These are phyloP conservation scores for Clarireedia monteithiana DNA, from an alignment of 2,329 filamentous ascomycete genomes.

Conservation along the genomic window DNA sequence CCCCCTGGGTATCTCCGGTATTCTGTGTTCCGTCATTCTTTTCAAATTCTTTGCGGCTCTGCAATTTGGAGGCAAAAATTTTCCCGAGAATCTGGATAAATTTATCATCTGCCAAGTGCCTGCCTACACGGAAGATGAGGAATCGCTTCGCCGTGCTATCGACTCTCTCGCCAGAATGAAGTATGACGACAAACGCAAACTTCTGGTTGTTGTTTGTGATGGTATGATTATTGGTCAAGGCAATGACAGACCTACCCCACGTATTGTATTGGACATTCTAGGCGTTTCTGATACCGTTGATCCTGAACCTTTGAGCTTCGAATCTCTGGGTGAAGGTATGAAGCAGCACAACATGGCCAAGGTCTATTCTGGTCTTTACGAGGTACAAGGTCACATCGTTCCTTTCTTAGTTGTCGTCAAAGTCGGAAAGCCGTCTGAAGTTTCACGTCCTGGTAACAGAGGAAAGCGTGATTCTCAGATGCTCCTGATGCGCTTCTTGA, in stretches of 20 bases:
- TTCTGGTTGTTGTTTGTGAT: slow-evolving; percentile 87
- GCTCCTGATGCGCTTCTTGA: slow-evolving; percentile 97
- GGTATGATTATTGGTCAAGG: slow-evolving; percentile 99
- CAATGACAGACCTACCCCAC: slow-evolving; percentile 90
- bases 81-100: slow-evolving; percentile 95
- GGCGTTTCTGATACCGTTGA: slow-evolving; percentile 91
- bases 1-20: slow-evolving; percentile 72
- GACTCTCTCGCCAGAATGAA: slow-evolving; percentile 92
- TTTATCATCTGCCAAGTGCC: slow-evolving; percentile 98
- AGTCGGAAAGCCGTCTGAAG: slow-evolving; percentile 78
- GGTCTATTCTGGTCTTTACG: slow-evolving; percentile 94
- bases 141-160: slow-evolving; percentile 91
- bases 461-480: slow-evolving; percentile 99
- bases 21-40: slow-evolving; percentile 73
- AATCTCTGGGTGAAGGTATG: slow-evolving; percentile 87
- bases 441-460: slow-evolving; percentile 77
- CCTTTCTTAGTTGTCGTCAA: slow-evolving; percentile 97
- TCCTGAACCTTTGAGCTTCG: slow-evolving; percentile 92
- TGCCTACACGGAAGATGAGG: slow-evolving; percentile 96
- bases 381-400: slow-evolving; percentile 96
- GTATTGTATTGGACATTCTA: slow-evolving; percentile 94
- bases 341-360: slow-evolving; percentile 99
- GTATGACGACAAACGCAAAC: slow-evolving; percentile 97
- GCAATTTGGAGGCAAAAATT: slow-evolving; percentile 84
- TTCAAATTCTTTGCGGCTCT: slow-evolving; percentile 97